phyloP scores from a whole-genome alignment of 2,329 filamentous ascomycete genomes.

The Chaetomium sp. region DNA sequence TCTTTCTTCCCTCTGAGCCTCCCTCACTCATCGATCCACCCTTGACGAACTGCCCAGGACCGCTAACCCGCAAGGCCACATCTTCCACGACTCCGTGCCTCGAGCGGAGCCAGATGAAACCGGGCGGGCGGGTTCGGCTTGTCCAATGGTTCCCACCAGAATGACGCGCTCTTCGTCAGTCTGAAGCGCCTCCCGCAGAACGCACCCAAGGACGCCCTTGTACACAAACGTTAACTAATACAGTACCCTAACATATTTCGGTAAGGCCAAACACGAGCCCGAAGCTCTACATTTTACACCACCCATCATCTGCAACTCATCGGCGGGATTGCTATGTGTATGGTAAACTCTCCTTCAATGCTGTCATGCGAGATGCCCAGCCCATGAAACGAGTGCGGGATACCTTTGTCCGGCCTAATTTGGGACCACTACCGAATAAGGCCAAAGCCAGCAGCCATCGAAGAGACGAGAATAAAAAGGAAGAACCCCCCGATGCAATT shows the following conservation, averaged over 20 bases:
- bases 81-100: neutral
- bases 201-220: no score
- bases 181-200: no score
- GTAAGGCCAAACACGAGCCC: no score
- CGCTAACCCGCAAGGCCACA: neutral
- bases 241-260: no score
- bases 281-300: no score
- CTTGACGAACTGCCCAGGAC: neutral
- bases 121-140: neutral
- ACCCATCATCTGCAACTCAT: no score
- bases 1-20: neutral
- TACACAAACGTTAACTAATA: no score
- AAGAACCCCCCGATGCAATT: no score
- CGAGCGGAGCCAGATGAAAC: slow-evolving; percentile 5
- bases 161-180: neutral
- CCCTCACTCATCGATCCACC: neutral
- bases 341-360: neutral
- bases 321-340: no score
- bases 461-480: no score
- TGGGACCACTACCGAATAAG: neutral
- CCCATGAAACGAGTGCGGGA: slow-evolving; percentile 1
- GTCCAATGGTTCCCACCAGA: neutral
- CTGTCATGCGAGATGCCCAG: neutral
- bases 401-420: slow-evolving; percentile 1
- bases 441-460: neutral